Percentiles rank a stretch among this genome's conserved stretches.
These are phyloP conservation scores for Sarocladium brachiariae DNA, from an alignment of 2,329 filamentous ascomycete species.

Conservation along the genomic window DNA sequence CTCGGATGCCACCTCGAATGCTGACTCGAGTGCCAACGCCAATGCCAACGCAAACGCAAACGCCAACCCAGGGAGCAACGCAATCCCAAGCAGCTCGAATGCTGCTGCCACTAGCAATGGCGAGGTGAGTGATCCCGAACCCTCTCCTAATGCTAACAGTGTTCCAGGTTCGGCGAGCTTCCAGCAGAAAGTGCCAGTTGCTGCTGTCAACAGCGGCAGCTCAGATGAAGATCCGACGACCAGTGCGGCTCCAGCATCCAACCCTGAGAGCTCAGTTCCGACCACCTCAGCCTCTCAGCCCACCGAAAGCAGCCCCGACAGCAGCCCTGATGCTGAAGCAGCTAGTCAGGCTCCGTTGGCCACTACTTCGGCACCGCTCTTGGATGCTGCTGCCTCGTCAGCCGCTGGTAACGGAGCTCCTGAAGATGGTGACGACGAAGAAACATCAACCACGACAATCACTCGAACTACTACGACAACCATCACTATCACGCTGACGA, in stretches of 20 bases:
- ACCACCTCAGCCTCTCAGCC: background rate
- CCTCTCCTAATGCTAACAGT: background rate
- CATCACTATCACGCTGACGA: constrained; percentile 2
- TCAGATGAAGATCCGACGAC: background rate
- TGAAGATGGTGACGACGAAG: background rate
- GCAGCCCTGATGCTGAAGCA: too few species aligned
- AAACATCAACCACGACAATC: constrained; percentile 1
- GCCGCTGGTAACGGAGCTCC: background rate
- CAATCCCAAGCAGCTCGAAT: background rate
- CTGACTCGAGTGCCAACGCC: background rate
- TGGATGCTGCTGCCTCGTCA: too few species aligned
- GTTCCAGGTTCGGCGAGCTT: constrained; percentile 3
- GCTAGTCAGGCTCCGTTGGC: too few species aligned
- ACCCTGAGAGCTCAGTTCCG: background rate
- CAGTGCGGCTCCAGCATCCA: background rate
- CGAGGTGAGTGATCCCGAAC: background rate
- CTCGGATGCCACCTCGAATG: background rate
- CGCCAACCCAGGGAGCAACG: too few species aligned
- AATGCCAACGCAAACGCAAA: background rate
- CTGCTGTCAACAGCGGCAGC: background rate
- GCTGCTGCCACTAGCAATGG: background rate
- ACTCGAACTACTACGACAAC: constrained; percentile 5
- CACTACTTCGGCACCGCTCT: background rate
- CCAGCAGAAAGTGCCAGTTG: background rate
- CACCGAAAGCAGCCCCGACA: background rate